Percentiles rank a stretch among this genome's conserved stretches.
phyloP scores from a whole-genome alignment of 176 grass and related monocot species.

The Paspalum notatum region DNA sequence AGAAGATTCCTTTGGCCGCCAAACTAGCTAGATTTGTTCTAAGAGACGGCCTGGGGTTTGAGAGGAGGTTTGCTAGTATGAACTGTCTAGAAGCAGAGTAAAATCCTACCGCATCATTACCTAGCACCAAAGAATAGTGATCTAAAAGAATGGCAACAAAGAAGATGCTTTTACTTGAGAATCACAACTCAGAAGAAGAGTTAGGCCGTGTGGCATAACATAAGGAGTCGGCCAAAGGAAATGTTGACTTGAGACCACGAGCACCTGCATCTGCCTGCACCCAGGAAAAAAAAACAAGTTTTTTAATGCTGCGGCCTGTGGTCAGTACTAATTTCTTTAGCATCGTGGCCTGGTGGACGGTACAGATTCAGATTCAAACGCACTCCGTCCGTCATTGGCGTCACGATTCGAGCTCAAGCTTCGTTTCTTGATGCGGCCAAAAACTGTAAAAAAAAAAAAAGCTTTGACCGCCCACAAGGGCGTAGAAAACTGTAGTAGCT shows the following conservation, averaged over 20 bases:
- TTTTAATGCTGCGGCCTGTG: constrained; percentile 19
- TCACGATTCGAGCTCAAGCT: not conserved
- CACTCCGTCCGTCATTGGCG: not conserved
- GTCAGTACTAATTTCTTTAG: not conserved
- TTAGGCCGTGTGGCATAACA: constrained; percentile 20
- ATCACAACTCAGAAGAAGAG: constrained; percentile 15
- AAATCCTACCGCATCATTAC: constrained; percentile 27
- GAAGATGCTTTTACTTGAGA: constrained; percentile 32
- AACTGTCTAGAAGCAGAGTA: constrained; percentile 32
- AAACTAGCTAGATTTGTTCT: constrained; percentile 27
- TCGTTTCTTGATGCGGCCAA: not conserved
- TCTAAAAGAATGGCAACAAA: constrained; percentile 14
- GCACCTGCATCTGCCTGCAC: constrained; percentile 25
- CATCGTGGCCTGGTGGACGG: not conserved
- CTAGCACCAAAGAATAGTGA: constrained; percentile 11
- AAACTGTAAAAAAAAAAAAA: not conserved
- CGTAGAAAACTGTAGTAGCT: not conserved
- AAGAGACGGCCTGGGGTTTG: not conserved
- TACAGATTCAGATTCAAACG: constrained; percentile 17
- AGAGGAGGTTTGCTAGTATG: not conserved
- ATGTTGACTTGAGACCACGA: constrained; percentile 29
- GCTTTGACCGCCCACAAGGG: not conserved
- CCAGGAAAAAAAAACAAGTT: not conserved
- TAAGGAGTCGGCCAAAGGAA: constrained; percentile 15
- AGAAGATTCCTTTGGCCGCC: constrained; percentile 22